phyloP scores from a whole-genome alignment of 2,329 filamentous ascomycete species.

The Daldinia sp. region DNA sequence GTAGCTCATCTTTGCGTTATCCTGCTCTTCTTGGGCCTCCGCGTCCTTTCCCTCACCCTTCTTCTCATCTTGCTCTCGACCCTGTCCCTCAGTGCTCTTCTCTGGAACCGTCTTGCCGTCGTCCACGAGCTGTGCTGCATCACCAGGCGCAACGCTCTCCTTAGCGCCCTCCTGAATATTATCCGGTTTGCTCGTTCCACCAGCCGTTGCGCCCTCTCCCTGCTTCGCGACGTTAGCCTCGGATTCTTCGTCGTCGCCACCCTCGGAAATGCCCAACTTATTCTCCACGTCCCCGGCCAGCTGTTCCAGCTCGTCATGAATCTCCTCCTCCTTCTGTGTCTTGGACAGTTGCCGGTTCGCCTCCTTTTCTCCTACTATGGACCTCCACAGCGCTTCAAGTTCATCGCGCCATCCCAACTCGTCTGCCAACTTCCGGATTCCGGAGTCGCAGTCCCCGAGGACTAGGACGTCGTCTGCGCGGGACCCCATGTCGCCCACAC shows the following conservation, averaged over 20 bases:
- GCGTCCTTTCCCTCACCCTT: not conserved
- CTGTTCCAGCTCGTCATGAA: constrained; percentile 60
- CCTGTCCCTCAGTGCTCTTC: constrained; percentile 4
- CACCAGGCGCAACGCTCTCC: constrained; percentile 21
- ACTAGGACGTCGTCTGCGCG: constrained; percentile 86
- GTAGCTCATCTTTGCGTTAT: constrained; percentile 16
- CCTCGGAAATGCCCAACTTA: constrained; percentile 48
- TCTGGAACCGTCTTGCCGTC: constrained; percentile 23
- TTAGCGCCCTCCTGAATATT: constrained; percentile 24
- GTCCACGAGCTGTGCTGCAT: constrained; percentile 31
- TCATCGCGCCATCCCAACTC: constrained; percentile 88
- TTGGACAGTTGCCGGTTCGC: constrained; percentile 62
- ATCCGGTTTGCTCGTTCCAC: constrained; percentile 7
- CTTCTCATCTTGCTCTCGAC: not conserved
- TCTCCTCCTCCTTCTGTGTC: constrained; percentile 47
- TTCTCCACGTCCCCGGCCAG: constrained; percentile 51
- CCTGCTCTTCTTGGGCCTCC: not conserved
- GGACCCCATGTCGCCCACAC: constrained; percentile 81
- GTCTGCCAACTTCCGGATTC: constrained; percentile 81
- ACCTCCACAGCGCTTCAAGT: constrained; percentile 80
- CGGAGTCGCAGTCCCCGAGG: constrained; percentile 85
- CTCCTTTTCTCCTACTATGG: constrained; percentile 72
- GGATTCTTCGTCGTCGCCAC: constrained; percentile 22
- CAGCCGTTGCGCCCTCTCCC: constrained; percentile 18
- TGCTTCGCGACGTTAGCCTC: constrained; percentile 35